Evolutionary conservation across 2,329 filamentous ascomycete genomes (phyloP).

Genomic region (Capronia americana): DNA sequence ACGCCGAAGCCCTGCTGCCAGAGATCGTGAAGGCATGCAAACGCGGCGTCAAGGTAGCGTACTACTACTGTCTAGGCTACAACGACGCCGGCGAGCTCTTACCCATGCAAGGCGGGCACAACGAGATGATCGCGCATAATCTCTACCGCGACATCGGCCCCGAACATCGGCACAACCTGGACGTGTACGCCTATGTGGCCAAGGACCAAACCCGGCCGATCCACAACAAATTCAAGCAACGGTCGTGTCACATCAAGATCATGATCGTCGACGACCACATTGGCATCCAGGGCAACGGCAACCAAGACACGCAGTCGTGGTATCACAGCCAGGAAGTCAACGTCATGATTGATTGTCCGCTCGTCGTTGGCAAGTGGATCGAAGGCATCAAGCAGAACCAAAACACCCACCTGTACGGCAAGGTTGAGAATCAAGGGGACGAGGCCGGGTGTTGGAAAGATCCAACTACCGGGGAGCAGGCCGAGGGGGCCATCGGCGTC

Average conservation of each 20-base stretch:
- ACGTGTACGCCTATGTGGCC: conserved; percentile 73
- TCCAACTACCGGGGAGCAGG: conserved; percentile 52
- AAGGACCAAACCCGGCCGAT: conserved; percentile 75
- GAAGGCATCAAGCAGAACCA: conserved; percentile 69
- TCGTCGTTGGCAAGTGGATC: conserved; percentile 68
- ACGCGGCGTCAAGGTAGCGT: conserved; percentile 70
- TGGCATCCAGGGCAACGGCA: conserved; percentile 74
- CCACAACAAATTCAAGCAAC: conserved; percentile 67
- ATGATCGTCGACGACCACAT: conserved; percentile 74
- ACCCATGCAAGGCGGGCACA: conserved; percentile 76
- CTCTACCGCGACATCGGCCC: conserved; percentile 65
- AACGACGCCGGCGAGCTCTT: conserved; percentile 79
- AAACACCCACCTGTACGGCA: conserved; percentile 68
- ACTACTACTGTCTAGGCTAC: conserved; percentile 78
- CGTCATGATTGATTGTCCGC: conserved; percentile 70
- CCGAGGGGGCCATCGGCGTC: conserved; percentile 58
- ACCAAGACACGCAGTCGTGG: conserved; percentile 82
- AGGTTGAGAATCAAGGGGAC: conserved; percentile 48
- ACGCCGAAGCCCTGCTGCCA: conserved; percentile 70
- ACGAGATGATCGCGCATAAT: conserved; percentile 70
- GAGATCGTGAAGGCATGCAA: conserved; percentile 69
- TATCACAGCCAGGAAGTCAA: conserved; percentile 81
- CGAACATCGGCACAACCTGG: conserved; percentile 58
- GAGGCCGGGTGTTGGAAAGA: conserved; percentile 70
- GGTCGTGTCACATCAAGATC: conserved; percentile 78